These are phyloP conservation scores for Penicillium sp. DNA, from an alignment of 2,329 filamentous ascomycete species.

Conservation along the genomic window DNA sequence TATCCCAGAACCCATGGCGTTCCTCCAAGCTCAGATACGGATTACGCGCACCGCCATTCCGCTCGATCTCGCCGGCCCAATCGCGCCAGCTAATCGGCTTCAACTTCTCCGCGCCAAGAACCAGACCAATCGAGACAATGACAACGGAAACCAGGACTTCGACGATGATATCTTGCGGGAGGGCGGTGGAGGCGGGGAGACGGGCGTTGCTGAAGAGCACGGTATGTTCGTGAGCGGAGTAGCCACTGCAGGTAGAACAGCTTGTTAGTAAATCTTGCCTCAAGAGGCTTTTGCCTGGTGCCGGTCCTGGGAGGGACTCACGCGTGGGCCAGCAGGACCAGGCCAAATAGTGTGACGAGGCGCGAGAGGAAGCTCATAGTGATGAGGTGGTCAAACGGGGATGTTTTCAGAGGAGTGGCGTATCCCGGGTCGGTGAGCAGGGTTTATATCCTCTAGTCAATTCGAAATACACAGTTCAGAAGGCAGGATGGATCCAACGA, in stretches of 20 bases:
- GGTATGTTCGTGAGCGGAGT: constrained; percentile 93
- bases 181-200: constrained; percentile 37
- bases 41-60: constrained; percentile 70
- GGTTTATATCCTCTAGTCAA: neutral
- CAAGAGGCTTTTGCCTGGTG: neutral
- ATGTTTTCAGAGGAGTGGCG: neutral
- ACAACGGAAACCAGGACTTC: constrained; percentile 82
- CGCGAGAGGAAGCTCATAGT: constrained; percentile 73
- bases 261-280: neutral
- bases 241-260: constrained; percentile 66
- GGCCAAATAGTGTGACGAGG: constrained; percentile 71
- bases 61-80: constrained; percentile 73
- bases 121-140: constrained; percentile 80
- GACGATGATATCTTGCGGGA: constrained; percentile 84
- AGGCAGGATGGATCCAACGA: neutral
- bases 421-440: neutral
- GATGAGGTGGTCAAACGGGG: constrained; percentile 11
- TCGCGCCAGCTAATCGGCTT: constrained; percentile 86
- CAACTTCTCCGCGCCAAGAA: constrained; percentile 74
- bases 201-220: constrained; percentile 66
- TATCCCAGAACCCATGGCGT: constrained; percentile 82
- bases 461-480: neutral
- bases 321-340: constrained; percentile 84
- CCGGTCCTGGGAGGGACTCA: constrained; percentile 54
- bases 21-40: constrained; percentile 80